Percentiles rank a stretch among this genome's conserved stretches.
phyloP scores from a whole-genome alignment of 2,329 filamentous ascomycete genomes.

The Fusarium coffeatum region DNA sequence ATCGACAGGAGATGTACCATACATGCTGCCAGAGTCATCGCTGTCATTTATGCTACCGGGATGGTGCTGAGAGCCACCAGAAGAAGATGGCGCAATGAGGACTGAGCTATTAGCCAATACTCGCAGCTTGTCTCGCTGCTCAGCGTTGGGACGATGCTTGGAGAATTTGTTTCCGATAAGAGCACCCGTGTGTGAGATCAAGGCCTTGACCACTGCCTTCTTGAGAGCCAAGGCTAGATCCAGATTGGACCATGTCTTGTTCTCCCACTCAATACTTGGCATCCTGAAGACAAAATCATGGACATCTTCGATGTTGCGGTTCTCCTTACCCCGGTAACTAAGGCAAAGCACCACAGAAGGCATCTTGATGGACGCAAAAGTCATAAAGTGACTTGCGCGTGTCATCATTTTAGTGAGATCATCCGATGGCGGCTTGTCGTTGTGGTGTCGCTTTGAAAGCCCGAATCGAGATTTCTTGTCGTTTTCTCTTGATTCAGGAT shows the following conservation, averaged over 20 bases:
- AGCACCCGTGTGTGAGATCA: conserved; percentile 94
- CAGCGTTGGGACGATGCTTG: conserved; percentile 83
- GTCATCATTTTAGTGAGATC: conserved; percentile 97
- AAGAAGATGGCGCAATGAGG: conserved; percentile 64
- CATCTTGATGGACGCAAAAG: conserved; percentile 93
- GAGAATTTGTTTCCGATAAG: conserved; percentile 98
- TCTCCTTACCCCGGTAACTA: conserved; percentile 95
- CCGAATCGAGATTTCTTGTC: conserved; percentile 69
- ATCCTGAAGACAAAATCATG: conserved; percentile 98
- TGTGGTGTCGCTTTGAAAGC: conserved; percentile 60
- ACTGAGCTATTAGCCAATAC: conserved; percentile 85
- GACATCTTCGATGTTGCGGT: conserved; percentile 95
- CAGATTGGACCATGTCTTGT: conserved; percentile 99
- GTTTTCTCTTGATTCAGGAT: conserved; percentile 51
- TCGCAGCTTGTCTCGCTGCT: conserved; percentile 81
- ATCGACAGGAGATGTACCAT: conserved; percentile 65
- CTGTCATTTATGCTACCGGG: conserved; percentile 61
- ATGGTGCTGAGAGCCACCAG: conserved; percentile 52
- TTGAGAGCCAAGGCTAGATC: conserved; percentile 93
- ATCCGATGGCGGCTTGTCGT: conserved; percentile 77
- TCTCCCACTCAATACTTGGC: conserved; percentile 93
- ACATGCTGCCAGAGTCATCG: conserved; percentile 66
- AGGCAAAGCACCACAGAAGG: conserved; percentile 95
- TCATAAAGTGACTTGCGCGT: conserved; percentile 97
- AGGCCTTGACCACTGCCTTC: conserved; percentile 90